Evolutionary conservation across 2,329 filamentous ascomycete species (phyloP), one percentile per base, ranked within the genome.

Genomic region (Trichoderma oligosporum): DNA sequence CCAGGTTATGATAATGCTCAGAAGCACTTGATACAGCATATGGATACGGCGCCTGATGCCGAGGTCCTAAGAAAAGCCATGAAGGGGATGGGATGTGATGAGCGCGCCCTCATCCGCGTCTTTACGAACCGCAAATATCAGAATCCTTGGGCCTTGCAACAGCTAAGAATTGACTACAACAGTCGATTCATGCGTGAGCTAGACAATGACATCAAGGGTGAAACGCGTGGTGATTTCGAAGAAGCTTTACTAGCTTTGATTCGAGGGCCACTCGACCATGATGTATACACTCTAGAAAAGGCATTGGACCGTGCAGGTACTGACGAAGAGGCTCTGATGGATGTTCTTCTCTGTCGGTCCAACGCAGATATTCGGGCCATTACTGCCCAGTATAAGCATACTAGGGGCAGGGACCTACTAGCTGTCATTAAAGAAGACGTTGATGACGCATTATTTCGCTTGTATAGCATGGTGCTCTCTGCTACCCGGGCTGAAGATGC

Each of bases 311-410:
- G 70, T 0, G 62, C 64, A 0, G 70, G 69, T 0, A 71, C 70
- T 0, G 71, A 73, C 29, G 67, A 72, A 41, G 66, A 68, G 20
- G 67, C 70, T 3, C 60, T 73, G 5, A 70, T 68, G 8, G 70
- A 72, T 14, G 68, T 72, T 3, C 64, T 73, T 0, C 58, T 73
- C 1, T 67, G 68, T 20, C 71, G 71, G 0, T 71, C 70, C 9
- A 73, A 73, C 25, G 69, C 71, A 2, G 71, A 73, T 36, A 64
- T 73, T 1, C 63, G 66, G 3, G 71, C 69, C 11, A 73, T 73
- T 7, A 18, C 29, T 1, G 60, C 63, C 3, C 67, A 71, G 58
- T 73, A 71, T 29, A 65, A 56, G 48, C 64, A 64, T 3, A 46
- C 65, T 39, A 61, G 63, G 1, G 67, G 65, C 46, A 63, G 61